Evolutionary conservation across 2,329 filamentous ascomycete species (phyloP), one percentile per base, ranked within the genome.

Genomic region (Microdochium paspali): DNA sequence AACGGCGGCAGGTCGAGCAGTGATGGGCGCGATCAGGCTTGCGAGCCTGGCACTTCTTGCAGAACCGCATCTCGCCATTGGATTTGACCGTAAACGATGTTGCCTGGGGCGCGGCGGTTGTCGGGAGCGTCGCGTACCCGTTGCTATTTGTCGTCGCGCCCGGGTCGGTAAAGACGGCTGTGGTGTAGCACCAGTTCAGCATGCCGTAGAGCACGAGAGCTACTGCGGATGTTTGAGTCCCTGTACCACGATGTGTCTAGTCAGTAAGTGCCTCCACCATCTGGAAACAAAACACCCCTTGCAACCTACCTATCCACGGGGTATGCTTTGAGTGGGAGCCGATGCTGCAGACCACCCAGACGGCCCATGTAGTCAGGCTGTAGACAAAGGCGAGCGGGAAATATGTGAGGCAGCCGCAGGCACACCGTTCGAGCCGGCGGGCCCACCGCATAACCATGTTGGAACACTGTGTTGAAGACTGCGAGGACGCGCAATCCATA

Each of bases 21-120:
- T 98, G 93, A 66, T 98, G 93, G 26, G 91, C 83, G 51, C 93
- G 87, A 68, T 98, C 93, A 39, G 93, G 93, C 71, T 98, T 98
- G 53, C 87, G 81, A 46, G 84, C 84, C 69, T 94, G 87, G 66
- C 93, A 98, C 70, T 98, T 98, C 70, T 97, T 97, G 76, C 93
- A 98, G 71, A 85, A 97, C 47, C 93, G 81, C 46, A 86, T 70
- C 58, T 87, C 86, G 57, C 93, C 93, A 39, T 87, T 90, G 49
- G 88, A 85, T 68, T 93, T 98, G 61, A 96, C 93, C 1, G 91
- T 97, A 60, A 95, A 86, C 31, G 85, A 86, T 9, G 86, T 85
- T 48, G 82, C 76, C 45, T 54, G 64, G 54, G 56, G 76, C 6
- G 78, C 67, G 53, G 84, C 81, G 51, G 80, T 75, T n/a, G 85